phyloP scores from a whole-genome alignment of 2,329 filamentous ascomycete species.

The Sclerotinia trifoliorum region DNA sequence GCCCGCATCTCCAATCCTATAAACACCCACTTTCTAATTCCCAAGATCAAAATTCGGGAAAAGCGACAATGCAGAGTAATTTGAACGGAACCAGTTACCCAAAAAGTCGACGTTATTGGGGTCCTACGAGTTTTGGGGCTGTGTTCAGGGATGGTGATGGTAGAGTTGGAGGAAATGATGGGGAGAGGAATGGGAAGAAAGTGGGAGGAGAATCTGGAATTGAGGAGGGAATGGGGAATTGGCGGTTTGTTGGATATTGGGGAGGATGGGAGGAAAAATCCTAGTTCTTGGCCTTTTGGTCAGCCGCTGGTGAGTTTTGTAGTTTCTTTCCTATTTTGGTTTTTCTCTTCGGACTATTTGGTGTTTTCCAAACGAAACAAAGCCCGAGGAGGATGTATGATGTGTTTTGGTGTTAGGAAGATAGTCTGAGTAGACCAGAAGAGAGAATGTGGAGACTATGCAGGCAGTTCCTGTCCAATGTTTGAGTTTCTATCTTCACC shows the following conservation, averaged over 20 bases:
- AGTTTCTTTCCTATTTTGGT: too few relatives aligned
- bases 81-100: conserved; percentile 31
- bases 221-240: conserved; percentile 11
- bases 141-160: conserved; percentile 31
- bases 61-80: background rate
- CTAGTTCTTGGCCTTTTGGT: conserved; percentile 28
- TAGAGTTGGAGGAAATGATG: background rate
- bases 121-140: conserved; percentile 37
- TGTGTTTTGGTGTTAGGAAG: background rate
- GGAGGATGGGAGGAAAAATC: conserved; percentile 33
- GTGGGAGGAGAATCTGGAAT: background rate
- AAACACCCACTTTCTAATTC: background rate
- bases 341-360: background rate
- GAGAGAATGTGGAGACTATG: background rate
- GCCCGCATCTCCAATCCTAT: background rate
- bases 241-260: conserved; percentile 33
- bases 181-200: background rate
- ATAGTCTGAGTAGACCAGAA: background rate
- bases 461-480: background rate
- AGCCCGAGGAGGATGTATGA: background rate
- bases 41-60: background rate
- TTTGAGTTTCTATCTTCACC: background rate
- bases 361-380: background rate
- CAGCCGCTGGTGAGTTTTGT: conserved; percentile 27
- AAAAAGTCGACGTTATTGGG: conserved; percentile 33